These are phyloP conservation scores for Nitzschia sp. DNA, from an alignment of 108 stramenopile species.

Conservation along the genomic window DNA sequence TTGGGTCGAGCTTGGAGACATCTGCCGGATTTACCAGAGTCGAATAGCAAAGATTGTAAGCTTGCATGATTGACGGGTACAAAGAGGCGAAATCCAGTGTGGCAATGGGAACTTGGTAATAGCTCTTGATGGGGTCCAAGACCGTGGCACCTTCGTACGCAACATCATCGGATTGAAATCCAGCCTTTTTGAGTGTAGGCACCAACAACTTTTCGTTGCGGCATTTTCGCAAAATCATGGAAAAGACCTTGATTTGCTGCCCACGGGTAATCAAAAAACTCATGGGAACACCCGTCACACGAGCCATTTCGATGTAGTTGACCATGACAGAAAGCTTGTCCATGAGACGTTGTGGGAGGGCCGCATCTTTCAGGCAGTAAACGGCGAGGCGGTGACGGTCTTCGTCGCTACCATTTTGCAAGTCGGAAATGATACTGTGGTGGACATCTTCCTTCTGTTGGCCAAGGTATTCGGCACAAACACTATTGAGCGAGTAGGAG, in stretches of 20 bases:
- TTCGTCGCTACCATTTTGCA: constrained; percentile 96
- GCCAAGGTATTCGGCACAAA: constrained; percentile 95
- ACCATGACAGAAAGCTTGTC: constrained; percentile 97
- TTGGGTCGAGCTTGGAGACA: constrained; percentile 60
- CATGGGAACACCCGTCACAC: constrained; percentile 98
- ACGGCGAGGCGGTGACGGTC: constrained; percentile 97
- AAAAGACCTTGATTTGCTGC: constrained; percentile 99
- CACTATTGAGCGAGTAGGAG: constrained; percentile 95
- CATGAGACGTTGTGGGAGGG: constrained; percentile 95
- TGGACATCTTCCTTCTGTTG: constrained; percentile 99
- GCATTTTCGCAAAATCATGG: constrained; percentile 97
- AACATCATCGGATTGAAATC: constrained; percentile 59
- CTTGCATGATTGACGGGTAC: constrained; percentile 99
- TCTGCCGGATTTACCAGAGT: constrained; percentile 87
- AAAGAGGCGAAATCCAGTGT: constrained; percentile 99
- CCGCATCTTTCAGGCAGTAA: constrained; percentile 99
- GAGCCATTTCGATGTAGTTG: constrained; percentile 99
- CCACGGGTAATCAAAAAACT: constrained; percentile 95
- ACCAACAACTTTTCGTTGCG: constrained; percentile 87
- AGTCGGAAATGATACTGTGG: constrained; percentile 98
- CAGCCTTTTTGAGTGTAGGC: constrained; percentile 88
- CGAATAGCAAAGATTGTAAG: constrained; percentile 98
- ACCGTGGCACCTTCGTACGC: constrained; percentile 99
- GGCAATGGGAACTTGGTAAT: constrained; percentile 97
- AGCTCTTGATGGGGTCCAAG: constrained; percentile 96